Base-by-base conservation (phyloP, 2,329 filamentous ascomycete genomes). In the Pyrenochaeta sp. region DNA sequence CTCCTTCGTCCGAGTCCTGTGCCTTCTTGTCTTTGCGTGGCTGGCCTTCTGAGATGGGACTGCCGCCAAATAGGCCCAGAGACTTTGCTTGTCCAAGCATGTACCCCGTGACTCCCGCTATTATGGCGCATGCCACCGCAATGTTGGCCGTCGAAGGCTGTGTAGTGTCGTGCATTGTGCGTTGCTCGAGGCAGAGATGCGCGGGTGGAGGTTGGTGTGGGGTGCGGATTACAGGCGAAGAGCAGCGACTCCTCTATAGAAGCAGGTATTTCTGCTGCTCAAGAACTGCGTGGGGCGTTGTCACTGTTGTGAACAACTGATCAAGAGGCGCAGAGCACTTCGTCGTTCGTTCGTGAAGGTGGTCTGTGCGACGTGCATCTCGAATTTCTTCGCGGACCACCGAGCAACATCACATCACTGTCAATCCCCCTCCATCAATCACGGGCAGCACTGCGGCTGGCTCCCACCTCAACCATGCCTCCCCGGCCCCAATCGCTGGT, bases 61-160 rank as follows among this genome's bases (percentile, higher is more conserved):
- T 81, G 13, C 85, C 66, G 3, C 68, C 80, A 73, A 91, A 91
- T 47, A 96, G 75, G 51, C 89, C 90, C 10, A 96, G 81, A 24
- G 81, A 82, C 14, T 82, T 79, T 13, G 80, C 84, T 66, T 83
- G 80, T 41, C 83, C 83, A 47, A 85, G 70, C 60, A 91, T 83
- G 74, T 93, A 96, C 60, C 92, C 92, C 1, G 84, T 81, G 40
- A 94, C 69, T 56, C 89, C 85, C 51, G 87, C 82, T 43, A 93
- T 75, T 51, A 95, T 81, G 53, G 86, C 85, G 13, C 89, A 91
- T 41, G 86, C 84, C 51, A 93, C 74, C 31, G 91, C 77, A 44
- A 91, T 78, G 48, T 83, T 81, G 10, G 75, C 72, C 9, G 78
- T 79, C 3, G 80, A 81, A 3, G 82, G 79, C 10, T 79, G 73